Conservation (phyloP, 1,284 basidiomycete genomes). For the Pholiota adiposa region DNA sequence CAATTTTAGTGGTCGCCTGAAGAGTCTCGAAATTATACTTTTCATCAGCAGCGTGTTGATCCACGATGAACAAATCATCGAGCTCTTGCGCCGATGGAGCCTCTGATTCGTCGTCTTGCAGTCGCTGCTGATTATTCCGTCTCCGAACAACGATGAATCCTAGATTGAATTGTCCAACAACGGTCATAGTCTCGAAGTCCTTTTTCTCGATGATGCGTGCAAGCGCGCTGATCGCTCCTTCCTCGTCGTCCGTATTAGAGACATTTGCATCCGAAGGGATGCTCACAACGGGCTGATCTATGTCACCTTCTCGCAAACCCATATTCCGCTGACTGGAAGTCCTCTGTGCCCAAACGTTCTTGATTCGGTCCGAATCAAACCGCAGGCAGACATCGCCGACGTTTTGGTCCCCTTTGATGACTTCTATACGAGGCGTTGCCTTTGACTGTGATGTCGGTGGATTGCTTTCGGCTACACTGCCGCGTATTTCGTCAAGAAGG, state of each 20-base stretch:
- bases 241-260: conserved; percentile 56
- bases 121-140: conserved; percentile 32
- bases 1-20: conserved; percentile 86
- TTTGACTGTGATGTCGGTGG: conserved; percentile 20
- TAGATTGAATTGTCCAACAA: conserved; percentile 95
- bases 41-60: conserved; percentile 91
- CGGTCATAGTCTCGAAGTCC: conserved; percentile 86
- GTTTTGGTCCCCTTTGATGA: conserved; percentile 44
- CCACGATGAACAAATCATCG: conserved; percentile 94
- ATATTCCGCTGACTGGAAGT: neutral
- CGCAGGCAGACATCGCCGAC: conserved; percentile 44
- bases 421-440: conserved; percentile 41
- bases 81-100: conserved; percentile 27
- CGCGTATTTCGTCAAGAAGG: conserved; percentile 9
- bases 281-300: conserved; percentile 2
- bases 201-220: conserved; percentile 86
- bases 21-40: conserved; percentile 98
- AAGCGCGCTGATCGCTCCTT: conserved; percentile 73
- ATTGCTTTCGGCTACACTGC: conserved; percentile 22
- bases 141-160: conserved; percentile 93
- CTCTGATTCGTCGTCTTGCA: neutral
- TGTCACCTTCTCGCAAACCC: neutral
- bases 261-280: conserved; percentile 60
- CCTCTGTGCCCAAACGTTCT: conserved; percentile 38
- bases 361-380: conserved; percentile 49